These are phyloP conservation scores for Fusarium odoratissimum DNA, from an alignment of 2,329 filamentous ascomycete genomes.

Conservation along the genomic window DNA sequence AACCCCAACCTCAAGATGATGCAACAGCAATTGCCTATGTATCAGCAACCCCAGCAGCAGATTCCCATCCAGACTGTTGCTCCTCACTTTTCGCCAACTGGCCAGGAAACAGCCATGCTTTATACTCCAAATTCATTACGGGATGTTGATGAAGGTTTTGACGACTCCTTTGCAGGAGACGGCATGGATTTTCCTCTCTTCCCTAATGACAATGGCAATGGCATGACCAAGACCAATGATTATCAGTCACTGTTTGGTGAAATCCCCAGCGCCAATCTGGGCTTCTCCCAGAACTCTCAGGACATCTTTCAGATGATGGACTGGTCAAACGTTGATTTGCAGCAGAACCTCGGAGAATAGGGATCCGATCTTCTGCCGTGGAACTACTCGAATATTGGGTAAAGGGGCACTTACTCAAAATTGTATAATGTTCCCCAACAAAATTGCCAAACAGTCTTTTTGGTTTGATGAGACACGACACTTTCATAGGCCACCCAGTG, in stretches of 20 bases:
- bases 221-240: conserved; percentile 44
- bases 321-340: conserved; percentile 53
- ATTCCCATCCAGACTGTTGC: conserved; percentile 42
- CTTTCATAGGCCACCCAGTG: conserved; percentile 28
- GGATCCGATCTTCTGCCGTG: not conserved
- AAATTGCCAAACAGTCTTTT: conserved; percentile 35
- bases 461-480: conserved; percentile 43
- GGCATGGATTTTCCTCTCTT: conserved; percentile 75
- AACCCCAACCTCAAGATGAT: conserved; percentile 54
- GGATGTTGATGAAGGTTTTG: conserved; percentile 74
- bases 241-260: conserved; percentile 63
- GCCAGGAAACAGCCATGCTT: conserved; percentile 75
- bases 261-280: conserved; percentile 61
- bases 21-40: conserved; percentile 55
- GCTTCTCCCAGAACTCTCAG: conserved; percentile 64
- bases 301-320: conserved; percentile 62
- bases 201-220: conserved; percentile 51
- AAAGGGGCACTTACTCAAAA: conserved; percentile 33
- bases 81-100: conserved; percentile 74
- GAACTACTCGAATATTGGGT: conserved; percentile 1
- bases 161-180: conserved; percentile 61
- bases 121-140: conserved; percentile 72
- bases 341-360: conserved; percentile 49
- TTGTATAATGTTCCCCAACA: conserved; percentile 35
- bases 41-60: conserved; percentile 43